These are phyloP conservation scores for Elaeagnus macrophylla DNA, from an alignment of 306 rosid genomes.

Conservation along the genomic window DNA sequence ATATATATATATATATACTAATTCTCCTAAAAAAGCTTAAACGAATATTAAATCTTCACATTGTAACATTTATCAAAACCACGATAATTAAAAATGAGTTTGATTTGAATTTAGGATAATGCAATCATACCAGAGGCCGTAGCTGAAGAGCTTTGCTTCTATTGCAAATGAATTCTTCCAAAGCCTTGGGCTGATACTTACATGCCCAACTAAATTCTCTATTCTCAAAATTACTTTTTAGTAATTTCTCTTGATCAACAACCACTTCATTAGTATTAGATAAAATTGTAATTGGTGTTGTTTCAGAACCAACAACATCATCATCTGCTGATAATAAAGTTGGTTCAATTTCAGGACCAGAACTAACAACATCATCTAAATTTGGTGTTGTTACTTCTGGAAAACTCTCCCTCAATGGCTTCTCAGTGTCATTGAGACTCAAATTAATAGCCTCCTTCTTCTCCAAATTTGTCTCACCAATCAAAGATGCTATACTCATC, in stretches of 20 bases:
- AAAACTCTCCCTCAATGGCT: slow-evolving; percentile 50
- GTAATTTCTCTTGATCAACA: not conserved
- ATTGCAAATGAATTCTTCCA: slow-evolving; percentile 68
- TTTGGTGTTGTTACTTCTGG: not conserved
- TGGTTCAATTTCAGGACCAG: not conserved
- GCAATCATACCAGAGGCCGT: slow-evolving; percentile 29
- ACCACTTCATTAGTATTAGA: not conserved
- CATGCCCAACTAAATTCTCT: slow-evolving; percentile 49
- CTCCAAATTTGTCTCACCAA: slow-evolving; percentile 1
- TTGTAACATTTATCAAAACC: too few species aligned
- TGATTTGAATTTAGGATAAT: not conserved
- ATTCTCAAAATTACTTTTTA: not conserved
- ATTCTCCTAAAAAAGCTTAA: not conserved
- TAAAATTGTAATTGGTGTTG: not conserved
- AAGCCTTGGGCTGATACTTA: slow-evolving; percentile 43
- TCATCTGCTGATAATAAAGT: not conserved
- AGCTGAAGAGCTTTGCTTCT: slow-evolving; percentile 40
- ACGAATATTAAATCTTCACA: too few species aligned
- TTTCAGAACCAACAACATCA: not conserved
- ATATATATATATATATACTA: not conserved
- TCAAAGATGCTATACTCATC: not conserved
- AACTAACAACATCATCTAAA: not conserved
- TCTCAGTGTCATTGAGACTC: slow-evolving; percentile 24
- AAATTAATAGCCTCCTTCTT: not conserved
- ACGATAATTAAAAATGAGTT: too few species aligned